Conservation (phyloP, 2,329 filamentous ascomycete genomes). For the Botrytis aclada region DNA sequence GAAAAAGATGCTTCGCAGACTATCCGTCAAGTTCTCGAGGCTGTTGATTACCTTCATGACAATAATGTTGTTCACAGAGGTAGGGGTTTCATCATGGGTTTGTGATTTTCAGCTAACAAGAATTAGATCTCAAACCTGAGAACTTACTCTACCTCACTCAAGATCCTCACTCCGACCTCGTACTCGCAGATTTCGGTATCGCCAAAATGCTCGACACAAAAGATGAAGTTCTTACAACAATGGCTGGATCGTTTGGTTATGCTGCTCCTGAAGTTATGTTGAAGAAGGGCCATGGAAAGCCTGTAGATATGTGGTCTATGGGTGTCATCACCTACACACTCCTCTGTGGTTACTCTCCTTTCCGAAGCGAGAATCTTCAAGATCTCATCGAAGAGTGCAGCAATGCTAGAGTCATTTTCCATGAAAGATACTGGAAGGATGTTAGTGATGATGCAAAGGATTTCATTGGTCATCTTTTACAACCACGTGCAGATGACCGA, state of each 20-base stretch:
- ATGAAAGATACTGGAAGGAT: slow-evolving; percentile 97
- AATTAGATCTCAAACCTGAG: slow-evolving; percentile 89
- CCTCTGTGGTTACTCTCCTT: slow-evolving; percentile 96
- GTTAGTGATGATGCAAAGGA: slow-evolving; percentile 94
- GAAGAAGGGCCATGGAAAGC: slow-evolving; percentile 95
- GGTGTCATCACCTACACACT: slow-evolving; percentile 98
- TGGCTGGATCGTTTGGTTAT: slow-evolving; percentile 98
- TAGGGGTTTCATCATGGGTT: slow-evolving; percentile 38
- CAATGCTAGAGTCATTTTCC: slow-evolving; percentile 81
- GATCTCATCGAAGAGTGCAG: slow-evolving; percentile 95
- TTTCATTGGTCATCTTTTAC: slow-evolving; percentile 81
- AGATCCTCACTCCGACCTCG: slow-evolving; percentile 74
- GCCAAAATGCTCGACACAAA: slow-evolving; percentile 94
- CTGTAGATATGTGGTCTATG: slow-evolving; percentile 99
- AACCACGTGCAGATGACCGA: slow-evolving; percentile 73
- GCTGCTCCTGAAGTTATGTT: slow-evolving; percentile 98
- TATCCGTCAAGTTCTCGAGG: slow-evolving; percentile 88
- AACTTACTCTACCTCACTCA: slow-evolving; percentile 91
- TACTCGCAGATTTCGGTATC: slow-evolving; percentile 96
- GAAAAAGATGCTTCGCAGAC: slow-evolving; percentile 92
- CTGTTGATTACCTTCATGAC: slow-evolving; percentile 89
- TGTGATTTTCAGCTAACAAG: slow-evolving; percentile 23
- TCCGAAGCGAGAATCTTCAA: slow-evolving; percentile 88
- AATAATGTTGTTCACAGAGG: slow-evolving; percentile 96
- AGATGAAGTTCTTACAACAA: slow-evolving; percentile 90